Percentiles rank a stretch among this genome's conserved stretches.
Conservation (phyloP, 768 basidiomycete genomes). For the Brasilioporus rufonigricans region DNA sequence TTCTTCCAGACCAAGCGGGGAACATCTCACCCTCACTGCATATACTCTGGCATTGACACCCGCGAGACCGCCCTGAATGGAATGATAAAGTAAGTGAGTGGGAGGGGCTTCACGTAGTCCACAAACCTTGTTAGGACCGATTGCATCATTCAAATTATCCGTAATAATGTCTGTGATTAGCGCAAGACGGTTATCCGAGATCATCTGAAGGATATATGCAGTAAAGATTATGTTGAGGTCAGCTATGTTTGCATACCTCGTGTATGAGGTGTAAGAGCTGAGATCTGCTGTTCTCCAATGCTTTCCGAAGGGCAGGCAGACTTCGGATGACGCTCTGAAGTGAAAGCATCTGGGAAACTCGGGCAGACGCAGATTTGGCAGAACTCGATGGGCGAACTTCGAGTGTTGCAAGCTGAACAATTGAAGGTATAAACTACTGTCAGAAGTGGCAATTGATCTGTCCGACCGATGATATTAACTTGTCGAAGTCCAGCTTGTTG, state of each 20-base stretch:
- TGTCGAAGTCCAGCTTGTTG: slow-evolving; percentile 86
- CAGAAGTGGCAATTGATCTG: background rate
- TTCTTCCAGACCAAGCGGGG: background rate
- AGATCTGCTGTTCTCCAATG: slow-evolving; percentile 56
- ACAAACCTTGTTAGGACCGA: slow-evolving; percentile 56
- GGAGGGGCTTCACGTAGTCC: background rate
- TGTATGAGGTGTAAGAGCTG: slow-evolving; percentile 60
- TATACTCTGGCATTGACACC: slow-evolving; percentile 83
- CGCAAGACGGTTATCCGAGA: slow-evolving; percentile 68
- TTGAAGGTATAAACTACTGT: background rate
- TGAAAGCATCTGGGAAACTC: slow-evolving; percentile 77
- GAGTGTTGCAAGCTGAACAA: slow-evolving; percentile 58
- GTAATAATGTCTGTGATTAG: slow-evolving; percentile 60
- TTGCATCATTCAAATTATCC: slow-evolving; percentile 71
- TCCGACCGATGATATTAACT: slow-evolving; percentile 67
- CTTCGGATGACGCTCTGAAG: slow-evolving; percentile 70
- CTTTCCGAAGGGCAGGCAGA: slow-evolving; percentile 60
- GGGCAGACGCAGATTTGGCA: slow-evolving; percentile 62
- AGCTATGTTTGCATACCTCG: slow-evolving; percentile 41
- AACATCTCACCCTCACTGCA: slow-evolving; percentile 64
- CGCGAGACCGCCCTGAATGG: slow-evolving; percentile 59
- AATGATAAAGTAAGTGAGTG: background rate
- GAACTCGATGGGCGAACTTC: slow-evolving; percentile 53
- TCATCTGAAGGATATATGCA: slow-evolving; percentile 45
- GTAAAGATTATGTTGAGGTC: background rate